Evolutionary conservation across 1,139 yeast genomes (phyloP).

Genomic region (Geotrichum carabidarum): DNA sequence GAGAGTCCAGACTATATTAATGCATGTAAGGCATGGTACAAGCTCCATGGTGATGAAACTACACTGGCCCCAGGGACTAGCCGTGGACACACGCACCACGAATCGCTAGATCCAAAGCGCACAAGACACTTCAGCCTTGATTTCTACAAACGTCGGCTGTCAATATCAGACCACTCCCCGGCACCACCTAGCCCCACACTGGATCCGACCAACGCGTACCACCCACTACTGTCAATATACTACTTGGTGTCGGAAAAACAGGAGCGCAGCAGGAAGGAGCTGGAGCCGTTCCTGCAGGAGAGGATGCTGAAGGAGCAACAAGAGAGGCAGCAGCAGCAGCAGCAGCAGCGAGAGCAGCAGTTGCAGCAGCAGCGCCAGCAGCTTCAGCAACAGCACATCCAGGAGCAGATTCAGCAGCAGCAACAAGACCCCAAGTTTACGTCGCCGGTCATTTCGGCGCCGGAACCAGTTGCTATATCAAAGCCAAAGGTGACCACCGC

Average conservation of each 20-base stretch:
- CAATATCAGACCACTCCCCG: conserved; percentile 1
- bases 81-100: background rate
- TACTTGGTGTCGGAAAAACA: conserved; percentile 78
- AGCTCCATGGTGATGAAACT: conserved; percentile 26
- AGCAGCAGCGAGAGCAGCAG: background rate
- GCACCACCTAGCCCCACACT: conserved; percentile 29
- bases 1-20: conserved; percentile 63
- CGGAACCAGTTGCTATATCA: conserved; percentile 23
- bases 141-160: conserved; percentile 24
- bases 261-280: conserved; percentile 54
- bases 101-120: conserved; percentile 7
- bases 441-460: conserved; percentile 19
- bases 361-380: background rate
- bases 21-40: conserved; percentile 63
- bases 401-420: background rate
- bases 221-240: conserved; percentile 83
- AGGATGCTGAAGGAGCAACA: conserved; percentile 16
- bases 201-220: conserved; percentile 86
- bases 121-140: conserved; percentile 27
- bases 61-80: background rate
- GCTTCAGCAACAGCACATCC: background rate
- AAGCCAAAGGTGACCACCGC: conserved; percentile 28
- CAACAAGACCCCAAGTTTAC: background rate
- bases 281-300: conserved; percentile 25
- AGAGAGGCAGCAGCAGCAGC: conserved; percentile 16